A percentile compares a stretch with the other conserved stretches of the same genome.
phyloP scores from a whole-genome alignment of 179 eudicot species.

The Beta corolliflora region DNA sequence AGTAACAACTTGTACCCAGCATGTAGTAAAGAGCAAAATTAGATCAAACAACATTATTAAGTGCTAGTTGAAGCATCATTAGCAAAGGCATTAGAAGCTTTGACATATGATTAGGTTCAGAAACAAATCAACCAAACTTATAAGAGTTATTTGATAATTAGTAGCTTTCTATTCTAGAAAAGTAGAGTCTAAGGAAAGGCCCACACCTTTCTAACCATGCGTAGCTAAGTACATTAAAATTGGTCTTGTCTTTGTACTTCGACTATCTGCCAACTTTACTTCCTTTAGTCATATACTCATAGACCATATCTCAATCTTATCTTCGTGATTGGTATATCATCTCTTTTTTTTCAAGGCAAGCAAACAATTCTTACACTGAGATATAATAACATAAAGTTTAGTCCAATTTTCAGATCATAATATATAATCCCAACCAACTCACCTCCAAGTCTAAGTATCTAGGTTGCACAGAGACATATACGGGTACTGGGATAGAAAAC shows the following conservation, averaged over 20 bases:
- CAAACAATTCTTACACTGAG: constrained; percentile 5
- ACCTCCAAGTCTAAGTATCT: too few species aligned
- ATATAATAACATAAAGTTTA: too few species aligned
- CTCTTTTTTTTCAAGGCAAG: constrained; percentile 36
- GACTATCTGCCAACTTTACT: constrained; percentile 22
- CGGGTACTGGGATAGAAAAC: too few species aligned
- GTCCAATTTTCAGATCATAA: too few species aligned
- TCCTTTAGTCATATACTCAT: too few species aligned
- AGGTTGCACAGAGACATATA: too few species aligned
- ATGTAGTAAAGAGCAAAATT: background rate
- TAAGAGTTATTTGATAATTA: background rate
- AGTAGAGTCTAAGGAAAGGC: constrained; percentile 28
- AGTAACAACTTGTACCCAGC: background rate
- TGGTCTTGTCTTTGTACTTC: constrained; percentile 5
- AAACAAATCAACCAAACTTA: constrained; percentile 1
- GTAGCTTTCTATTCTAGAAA: constrained; percentile 20
- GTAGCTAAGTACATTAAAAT: constrained; percentile 14
- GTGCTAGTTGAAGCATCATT: constrained; percentile 13
- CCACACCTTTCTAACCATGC: constrained; percentile 1
- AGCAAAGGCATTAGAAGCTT: background rate
- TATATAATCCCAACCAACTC: too few species aligned
- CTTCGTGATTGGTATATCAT: constrained; percentile 12
- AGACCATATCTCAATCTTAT: too few species aligned
- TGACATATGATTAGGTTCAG: constrained; percentile 10
- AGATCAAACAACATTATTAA: background rate